Evolutionary conservation across 306 rosid genomes (phyloP).

Genomic region (Cucurbita ficifolia): DNA sequence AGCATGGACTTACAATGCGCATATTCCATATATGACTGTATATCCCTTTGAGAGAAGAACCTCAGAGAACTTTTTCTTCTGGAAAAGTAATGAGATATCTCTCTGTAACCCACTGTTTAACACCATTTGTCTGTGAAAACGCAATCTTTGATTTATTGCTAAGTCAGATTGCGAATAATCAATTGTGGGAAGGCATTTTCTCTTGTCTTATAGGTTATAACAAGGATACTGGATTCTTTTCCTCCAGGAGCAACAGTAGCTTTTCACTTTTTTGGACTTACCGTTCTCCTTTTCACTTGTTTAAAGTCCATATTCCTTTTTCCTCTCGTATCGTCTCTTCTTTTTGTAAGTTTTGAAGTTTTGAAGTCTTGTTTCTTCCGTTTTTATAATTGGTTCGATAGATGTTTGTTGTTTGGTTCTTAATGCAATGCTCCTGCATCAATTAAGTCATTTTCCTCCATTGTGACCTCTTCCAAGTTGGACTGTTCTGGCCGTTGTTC

Average conservation of each 20-base stretch:
- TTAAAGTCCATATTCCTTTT: background rate
- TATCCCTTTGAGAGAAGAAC: conserved; percentile 15
- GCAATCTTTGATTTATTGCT: background rate
- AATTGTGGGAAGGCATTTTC: background rate
- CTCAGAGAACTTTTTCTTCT: conserved; percentile 12
- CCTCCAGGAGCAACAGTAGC: conserved; percentile 20
- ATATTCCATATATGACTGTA: background rate
- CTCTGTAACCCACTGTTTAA: background rate
- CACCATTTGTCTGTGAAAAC: background rate
- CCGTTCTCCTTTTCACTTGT: background rate
- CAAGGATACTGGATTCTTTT: conserved; percentile 15
- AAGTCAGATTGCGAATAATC: background rate
- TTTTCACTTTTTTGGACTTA: conserved; percentile 15
- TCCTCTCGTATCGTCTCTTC: background rate
- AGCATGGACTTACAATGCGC: conserved; percentile 9
- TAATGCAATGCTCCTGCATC: background rate
- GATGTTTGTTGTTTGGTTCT: background rate
- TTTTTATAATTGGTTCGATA: background rate
- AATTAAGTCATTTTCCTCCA: background rate
- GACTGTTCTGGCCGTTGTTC: background rate
- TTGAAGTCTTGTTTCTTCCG: background rate
- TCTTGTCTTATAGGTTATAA: conserved; percentile 4
- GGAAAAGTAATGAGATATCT: background rate
- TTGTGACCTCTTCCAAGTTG: background rate
- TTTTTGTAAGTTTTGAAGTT: background rate